Conservation (phyloP, 148 eudicot genomes). For the Chenopodium suecicum region DNA sequence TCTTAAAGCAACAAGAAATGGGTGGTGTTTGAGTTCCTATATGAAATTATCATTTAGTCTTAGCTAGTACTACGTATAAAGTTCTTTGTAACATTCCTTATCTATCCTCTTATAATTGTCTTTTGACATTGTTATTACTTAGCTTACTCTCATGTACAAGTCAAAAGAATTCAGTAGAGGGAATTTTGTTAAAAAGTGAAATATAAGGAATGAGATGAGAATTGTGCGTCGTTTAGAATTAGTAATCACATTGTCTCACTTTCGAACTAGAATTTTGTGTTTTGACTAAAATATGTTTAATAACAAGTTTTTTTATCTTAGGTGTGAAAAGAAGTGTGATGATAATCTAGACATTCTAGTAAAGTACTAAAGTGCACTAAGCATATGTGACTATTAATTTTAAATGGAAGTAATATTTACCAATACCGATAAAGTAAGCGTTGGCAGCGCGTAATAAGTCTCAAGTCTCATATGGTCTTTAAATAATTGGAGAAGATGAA, state of each 20-base stretch:
- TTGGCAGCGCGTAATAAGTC: not conserved
- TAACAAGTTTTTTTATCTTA: too few species aligned
- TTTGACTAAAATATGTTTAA: too few species aligned
- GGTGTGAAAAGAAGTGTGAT: not conserved
- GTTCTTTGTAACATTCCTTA: not conserved
- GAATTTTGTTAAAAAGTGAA: constrained; percentile 5
- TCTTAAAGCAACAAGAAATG: constrained; percentile 42
- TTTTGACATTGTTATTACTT: not conserved
- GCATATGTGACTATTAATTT: not conserved
- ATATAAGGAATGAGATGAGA: constrained; percentile 7
- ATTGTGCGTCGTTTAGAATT: not conserved
- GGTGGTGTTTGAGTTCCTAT: constrained; percentile 18
- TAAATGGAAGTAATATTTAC: not conserved
- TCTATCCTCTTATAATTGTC: not conserved
- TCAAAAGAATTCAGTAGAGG: not conserved
- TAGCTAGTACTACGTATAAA: not conserved
- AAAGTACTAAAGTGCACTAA: too few species aligned
- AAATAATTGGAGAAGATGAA: not conserved
- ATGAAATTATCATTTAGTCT: not conserved
- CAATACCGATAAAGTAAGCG: not conserved
- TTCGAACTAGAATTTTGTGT: too few species aligned
- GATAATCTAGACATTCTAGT: not conserved
- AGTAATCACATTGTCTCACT: too few species aligned
- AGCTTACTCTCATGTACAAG: not conserved
- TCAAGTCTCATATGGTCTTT: not conserved